Evolutionary conservation across 768 basidiomycete genomes (phyloP), one percentile per base, ranked within the genome.

Genomic region (Collybia mongolica): DNA sequence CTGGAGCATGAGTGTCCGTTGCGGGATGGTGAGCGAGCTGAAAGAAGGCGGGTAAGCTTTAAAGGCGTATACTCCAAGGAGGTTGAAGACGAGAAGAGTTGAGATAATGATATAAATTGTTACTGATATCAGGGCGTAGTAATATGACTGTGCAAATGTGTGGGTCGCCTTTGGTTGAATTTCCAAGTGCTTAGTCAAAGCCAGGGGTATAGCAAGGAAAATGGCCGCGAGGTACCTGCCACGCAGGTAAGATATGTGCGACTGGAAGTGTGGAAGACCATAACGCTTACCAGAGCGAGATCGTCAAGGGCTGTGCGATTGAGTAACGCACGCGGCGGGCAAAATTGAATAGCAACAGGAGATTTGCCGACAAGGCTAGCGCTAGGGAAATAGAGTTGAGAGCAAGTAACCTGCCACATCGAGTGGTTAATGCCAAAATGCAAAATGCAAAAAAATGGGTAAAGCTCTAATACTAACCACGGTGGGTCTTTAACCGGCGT

Each of bases 1-100:
- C 51, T 76, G 72, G 4, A 76, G 66, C 74, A 74, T 74, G 6
- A 74, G 54, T 0, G 68, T 73, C 8, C 72, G 69, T 53, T 74
- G 74, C 2, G 73, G 67, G 11, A 66, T 60, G 9, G 71, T 71
- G 26, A 74, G 64, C 7, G 62, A 60, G 15, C 65, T 58, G 43
- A 74, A 72, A 1, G 69, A 66, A 1, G 73, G 59, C 17, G 62
- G 64, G 48, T 72, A 76, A 1, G 66, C 71, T 28, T 65, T 60
- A 48, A 71, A 70, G 19, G 52, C 37, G 18, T 62, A 64, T 4
- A 68, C 66, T 20, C 69, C 64, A 40, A 68, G 51, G 8, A 59
- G 41, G 51, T 59, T 62, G 24, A 63, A 43, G 12, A 70, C 56
- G 23, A 59, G 51, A 6, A 59, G 43, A 39, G 55, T 54, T 5